A percentile compares a stretch with the other conserved stretches of the same genome.
Evolutionary conservation across 495 filamentous ascomycete genomes (phyloP).

Genomic region (Thermothielavioides terrestris): DNA sequence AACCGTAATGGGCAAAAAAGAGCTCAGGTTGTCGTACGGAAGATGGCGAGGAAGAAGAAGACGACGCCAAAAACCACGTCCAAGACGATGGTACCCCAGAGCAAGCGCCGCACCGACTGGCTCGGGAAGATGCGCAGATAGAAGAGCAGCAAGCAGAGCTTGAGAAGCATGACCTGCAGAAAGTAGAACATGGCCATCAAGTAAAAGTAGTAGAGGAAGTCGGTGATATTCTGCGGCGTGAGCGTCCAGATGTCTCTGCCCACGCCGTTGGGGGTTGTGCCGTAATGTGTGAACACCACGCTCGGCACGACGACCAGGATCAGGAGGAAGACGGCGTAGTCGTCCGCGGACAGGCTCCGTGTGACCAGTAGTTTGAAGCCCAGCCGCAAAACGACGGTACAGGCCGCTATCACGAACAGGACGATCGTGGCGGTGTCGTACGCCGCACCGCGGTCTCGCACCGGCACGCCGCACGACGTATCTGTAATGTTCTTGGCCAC

Average conservation of each 20-base stretch:
- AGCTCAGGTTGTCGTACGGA: too few species aligned
- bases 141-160: constrained; percentile 10
- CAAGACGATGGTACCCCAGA: constrained; percentile 11
- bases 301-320: not conserved
- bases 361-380: constrained; percentile 1
- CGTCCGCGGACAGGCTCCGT: constrained; percentile 2
- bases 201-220: constrained; percentile 10
- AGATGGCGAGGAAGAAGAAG: constrained; percentile 13
- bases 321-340: constrained; percentile 1
- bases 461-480: constrained; percentile 1
- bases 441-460: not conserved
- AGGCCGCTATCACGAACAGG: not conserved
- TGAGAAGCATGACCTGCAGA: constrained; percentile 3
- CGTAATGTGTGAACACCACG: not conserved
- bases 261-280: constrained; percentile 5
- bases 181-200: constrained; percentile 8
- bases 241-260: constrained; percentile 11
- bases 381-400: not conserved
- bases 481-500: constrained; percentile 3
- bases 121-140: constrained; percentile 14
- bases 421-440: not conserved
- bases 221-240: not conserved
- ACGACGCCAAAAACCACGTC: constrained; percentile 4
- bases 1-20: too few species aligned
- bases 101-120: constrained; percentile 1